phyloP scores from a whole-genome alignment of 1,284 basidiomycete genomes.

The Testicularia cyperi region DNA sequence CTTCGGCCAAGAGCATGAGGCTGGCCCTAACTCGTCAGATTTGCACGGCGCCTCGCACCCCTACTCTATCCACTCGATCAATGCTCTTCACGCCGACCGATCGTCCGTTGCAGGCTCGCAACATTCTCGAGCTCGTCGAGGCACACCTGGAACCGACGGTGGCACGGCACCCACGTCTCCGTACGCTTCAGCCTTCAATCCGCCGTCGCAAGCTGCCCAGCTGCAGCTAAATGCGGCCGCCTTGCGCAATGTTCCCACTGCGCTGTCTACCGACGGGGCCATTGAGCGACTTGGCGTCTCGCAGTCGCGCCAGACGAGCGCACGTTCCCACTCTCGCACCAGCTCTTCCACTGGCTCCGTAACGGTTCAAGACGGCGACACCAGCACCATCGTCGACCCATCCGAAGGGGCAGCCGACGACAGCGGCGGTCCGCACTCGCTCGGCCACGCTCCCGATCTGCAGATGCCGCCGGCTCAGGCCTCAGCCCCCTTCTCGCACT shows the following conservation, averaged over 20 bases:
- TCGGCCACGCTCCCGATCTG: conserved; percentile 32
- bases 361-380: conserved; percentile 34
- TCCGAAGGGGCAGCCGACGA: conserved; percentile 16
- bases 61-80: no score
- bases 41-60: no score
- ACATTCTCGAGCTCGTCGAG: not conserved
- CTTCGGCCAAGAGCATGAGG: conserved; percentile 26
- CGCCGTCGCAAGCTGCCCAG: conserved; percentile 30
- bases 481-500: conserved; percentile 43
- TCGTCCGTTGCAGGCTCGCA: not conserved
- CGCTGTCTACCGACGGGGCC: conserved; percentile 33
- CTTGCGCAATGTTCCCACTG: conserved; percentile 42
- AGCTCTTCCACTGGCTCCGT: conserved; percentile 22
- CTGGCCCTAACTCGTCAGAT: not conserved
- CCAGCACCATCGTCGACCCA: conserved; percentile 28
- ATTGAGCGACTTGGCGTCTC: conserved; percentile 27
- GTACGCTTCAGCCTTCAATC: conserved; percentile 31
- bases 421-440: conserved; percentile 1
- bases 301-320: conserved; percentile 1
- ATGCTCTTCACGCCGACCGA: conserved; percentile 1
- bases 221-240: conserved; percentile 46
- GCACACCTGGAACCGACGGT: conserved; percentile 8
- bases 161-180: conserved; percentile 24
- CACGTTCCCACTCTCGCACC: conserved; percentile 11
- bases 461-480: conserved; percentile 50